Evolutionary conservation across 192 early-diverging fungal species (phyloP).

Genomic region (Coemansia sp.): DNA sequence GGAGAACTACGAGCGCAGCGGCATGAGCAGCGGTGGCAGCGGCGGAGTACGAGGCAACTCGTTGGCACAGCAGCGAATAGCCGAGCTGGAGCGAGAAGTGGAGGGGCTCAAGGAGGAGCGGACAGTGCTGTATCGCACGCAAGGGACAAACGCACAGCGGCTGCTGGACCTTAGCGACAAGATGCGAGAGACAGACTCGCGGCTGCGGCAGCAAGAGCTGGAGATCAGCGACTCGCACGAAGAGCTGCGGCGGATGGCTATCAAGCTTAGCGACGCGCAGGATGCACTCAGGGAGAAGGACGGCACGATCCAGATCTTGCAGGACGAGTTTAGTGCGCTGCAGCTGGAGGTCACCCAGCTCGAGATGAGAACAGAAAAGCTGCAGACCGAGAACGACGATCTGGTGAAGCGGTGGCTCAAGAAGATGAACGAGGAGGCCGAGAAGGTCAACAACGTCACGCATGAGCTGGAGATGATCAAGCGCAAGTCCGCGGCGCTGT

Average conservation of each 20-base stretch:
- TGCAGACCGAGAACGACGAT: constrained; percentile 82
- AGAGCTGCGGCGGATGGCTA: constrained; percentile 27
- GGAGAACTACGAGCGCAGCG: constrained; percentile 31
- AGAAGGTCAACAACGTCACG: constrained; percentile 92
- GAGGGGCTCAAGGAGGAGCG: constrained; percentile 81
- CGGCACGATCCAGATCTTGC: constrained; percentile 86
- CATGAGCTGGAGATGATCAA: constrained; percentile 78
- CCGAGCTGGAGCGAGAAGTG: constrained; percentile 74
- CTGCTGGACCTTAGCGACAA: constrained; percentile 83
- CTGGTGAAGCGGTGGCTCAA: constrained; percentile 89
- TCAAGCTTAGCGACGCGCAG: constrained; percentile 36
- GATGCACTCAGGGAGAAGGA: constrained; percentile 80
- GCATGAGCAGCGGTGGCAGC: constrained; percentile 7
- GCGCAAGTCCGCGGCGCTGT: constrained; percentile 41
- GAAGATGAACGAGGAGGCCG: constrained; percentile 85
- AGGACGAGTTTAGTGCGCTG: constrained; percentile 86
- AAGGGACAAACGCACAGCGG: constrained; percentile 88
- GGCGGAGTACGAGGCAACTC: constrained; percentile 25
- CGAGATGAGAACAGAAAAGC: constrained; percentile 61
- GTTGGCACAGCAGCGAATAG: constrained; percentile 61
- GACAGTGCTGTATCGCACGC: constrained; percentile 83
- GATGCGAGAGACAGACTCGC: constrained; percentile 56
- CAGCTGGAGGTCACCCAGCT: constrained; percentile 86
- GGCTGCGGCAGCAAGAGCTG: constrained; percentile 64
- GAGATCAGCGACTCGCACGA: constrained; percentile 42